A percentile compares a stretch with the other conserved stretches of the same genome.
phyloP scores from a whole-genome alignment of 495 filamentous ascomycete genomes.

The Chaetomidium leptoderma region DNA sequence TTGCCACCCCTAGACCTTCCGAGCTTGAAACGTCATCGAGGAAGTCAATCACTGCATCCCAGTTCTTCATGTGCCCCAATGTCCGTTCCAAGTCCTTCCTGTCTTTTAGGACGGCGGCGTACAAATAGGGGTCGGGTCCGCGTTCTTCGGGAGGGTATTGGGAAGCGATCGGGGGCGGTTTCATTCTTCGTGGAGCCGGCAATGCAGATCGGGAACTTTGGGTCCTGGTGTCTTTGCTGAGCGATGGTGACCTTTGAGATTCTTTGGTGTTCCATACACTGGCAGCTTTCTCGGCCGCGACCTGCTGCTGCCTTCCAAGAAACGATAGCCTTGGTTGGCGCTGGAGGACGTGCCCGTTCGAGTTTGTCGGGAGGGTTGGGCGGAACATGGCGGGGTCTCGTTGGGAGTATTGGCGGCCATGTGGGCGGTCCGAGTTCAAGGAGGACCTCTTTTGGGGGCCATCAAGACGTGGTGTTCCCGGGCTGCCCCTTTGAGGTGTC shows the following conservation, averaged over 20 bases:
- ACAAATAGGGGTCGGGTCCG: too few species aligned
- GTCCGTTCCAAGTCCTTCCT: background rate
- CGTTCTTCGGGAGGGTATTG: too few species aligned
- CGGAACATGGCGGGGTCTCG: background rate
- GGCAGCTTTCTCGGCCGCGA: background rate
- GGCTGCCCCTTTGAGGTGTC: background rate
- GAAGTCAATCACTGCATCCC: conserved; percentile 8
- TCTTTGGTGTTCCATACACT: background rate
- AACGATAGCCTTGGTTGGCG: background rate
- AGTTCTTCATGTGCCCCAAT: background rate
- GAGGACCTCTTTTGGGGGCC: background rate
- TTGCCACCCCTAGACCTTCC: background rate
- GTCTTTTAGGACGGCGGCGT: too few species aligned
- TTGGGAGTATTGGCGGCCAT: background rate
- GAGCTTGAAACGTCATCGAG: conserved; percentile 7
- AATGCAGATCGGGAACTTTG: too few species aligned
- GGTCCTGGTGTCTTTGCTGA: too few species aligned
- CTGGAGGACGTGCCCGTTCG: background rate
- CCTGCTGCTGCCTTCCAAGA: background rate
- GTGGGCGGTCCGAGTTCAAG: background rate
- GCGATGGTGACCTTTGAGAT: background rate
- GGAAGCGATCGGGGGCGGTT: too few species aligned
- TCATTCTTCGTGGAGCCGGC: too few species aligned
- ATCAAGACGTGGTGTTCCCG: background rate
- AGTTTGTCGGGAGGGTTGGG: background rate